phyloP scores from a whole-genome alignment of 805 yeast genomes.

The Wickerhamomyces bovis region DNA sequence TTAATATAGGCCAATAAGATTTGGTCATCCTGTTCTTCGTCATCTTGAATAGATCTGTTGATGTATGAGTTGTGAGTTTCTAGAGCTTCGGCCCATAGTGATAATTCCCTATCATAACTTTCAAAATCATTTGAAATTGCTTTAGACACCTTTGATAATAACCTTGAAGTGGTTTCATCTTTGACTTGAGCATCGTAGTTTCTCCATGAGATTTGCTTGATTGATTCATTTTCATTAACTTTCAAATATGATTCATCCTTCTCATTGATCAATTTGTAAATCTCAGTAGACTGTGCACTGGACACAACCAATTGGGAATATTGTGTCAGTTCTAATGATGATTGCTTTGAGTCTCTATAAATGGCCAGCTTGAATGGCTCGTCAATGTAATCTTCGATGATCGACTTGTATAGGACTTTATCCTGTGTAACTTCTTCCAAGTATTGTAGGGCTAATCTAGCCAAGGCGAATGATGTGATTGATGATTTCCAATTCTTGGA shows the following conservation, averaged over 20 bases:
- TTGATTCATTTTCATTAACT: conserved; percentile 26
- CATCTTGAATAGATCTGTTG: conserved; percentile 42
- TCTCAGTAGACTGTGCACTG: conserved; percentile 22
- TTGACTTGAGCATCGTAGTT: conserved; percentile 55
- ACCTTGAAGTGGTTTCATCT: conserved; percentile 68
- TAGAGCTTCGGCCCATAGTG: conserved; percentile 66
- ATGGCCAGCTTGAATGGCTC: conserved; percentile 56
- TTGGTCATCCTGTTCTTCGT: conserved; percentile 62
- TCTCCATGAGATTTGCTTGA: conserved; percentile 50
- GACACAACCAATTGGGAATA: conserved; percentile 40
- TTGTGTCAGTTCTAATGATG: conserved; percentile 43
- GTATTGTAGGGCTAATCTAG: conserved; percentile 55
- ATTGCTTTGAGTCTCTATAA: conserved; percentile 32
- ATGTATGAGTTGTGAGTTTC: conserved; percentile 53
- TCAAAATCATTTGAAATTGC: conserved; percentile 31
- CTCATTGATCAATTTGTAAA: conserved; percentile 33
- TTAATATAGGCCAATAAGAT: conserved; percentile 70
- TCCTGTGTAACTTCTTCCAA: conserved; percentile 31
- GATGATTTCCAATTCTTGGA: conserved; percentile 53
- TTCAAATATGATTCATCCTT: conserved; percentile 22
- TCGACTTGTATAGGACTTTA: conserved; percentile 41
- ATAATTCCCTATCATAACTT: conserved; percentile 50
- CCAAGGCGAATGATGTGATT: conserved; percentile 46
- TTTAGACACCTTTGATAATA: conserved; percentile 37
- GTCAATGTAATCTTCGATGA: conserved; percentile 54